Conservation (phyloP, 495 filamentous ascomycete genomes). For the Aspergillus olivimuriae region DNA sequence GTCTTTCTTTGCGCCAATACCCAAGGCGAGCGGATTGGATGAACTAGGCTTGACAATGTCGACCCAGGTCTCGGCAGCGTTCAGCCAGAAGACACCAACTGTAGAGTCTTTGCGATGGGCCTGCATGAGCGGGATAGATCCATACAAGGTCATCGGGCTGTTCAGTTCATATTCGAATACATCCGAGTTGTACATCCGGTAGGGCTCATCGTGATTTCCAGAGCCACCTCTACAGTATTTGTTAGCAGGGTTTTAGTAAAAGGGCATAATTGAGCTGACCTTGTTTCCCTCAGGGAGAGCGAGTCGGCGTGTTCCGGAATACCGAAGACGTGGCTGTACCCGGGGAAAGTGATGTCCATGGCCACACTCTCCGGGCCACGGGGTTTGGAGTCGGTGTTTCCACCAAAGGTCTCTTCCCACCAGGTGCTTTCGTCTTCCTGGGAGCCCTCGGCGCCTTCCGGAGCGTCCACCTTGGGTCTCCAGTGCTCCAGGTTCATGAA, state of each 20-base stretch:
- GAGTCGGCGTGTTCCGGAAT: constrained; percentile 92
- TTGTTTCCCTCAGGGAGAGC: constrained; percentile 80
- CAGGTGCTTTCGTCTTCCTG: constrained; percentile 75
- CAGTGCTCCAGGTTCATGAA: constrained; percentile 92
- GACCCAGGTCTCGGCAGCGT: constrained; percentile 95
- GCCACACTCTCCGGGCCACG: constrained; percentile 83
- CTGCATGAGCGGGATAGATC: constrained; percentile 93
- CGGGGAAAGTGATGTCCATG: constrained; percentile 85
- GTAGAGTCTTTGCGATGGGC: constrained; percentile 89
- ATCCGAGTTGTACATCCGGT: constrained; percentile 91
- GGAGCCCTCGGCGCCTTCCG: constrained; percentile 31
- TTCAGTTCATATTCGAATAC: constrained; percentile 97
- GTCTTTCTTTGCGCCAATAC: constrained; percentile 57
- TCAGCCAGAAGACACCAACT: constrained; percentile 98
- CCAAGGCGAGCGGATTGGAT: constrained; percentile 72
- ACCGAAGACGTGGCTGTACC: constrained; percentile 88
- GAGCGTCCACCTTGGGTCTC: constrained; percentile 76
- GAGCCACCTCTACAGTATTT: constrained; percentile 54
- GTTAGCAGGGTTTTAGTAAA: constrained; percentile 14
- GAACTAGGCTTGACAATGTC: constrained; percentile 82
- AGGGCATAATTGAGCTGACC: constrained; percentile 30
- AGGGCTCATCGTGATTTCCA: constrained; percentile 84
- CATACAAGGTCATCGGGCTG: constrained; percentile 98
- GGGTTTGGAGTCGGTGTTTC: constrained; percentile 89
- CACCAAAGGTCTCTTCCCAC: constrained; percentile 96